Evolutionary conservation across 2,329 filamentous ascomycete species (phyloP).

Genomic region (Fusarium sulawesiense): DNA sequence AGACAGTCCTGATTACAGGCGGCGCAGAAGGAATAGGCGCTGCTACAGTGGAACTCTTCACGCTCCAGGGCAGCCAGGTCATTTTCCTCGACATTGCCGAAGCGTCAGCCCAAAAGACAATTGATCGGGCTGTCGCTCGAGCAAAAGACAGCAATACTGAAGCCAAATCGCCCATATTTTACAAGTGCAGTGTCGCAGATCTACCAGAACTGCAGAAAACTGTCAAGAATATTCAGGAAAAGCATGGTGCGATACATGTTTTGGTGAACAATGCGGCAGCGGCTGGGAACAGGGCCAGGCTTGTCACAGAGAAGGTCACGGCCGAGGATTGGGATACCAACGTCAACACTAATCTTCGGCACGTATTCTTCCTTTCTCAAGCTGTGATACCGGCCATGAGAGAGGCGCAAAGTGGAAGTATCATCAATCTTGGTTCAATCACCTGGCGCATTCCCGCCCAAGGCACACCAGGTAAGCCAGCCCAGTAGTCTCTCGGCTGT

Average conservation of each 20-base stretch:
- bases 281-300: conserved; percentile 39
- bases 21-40: conserved; percentile 61
- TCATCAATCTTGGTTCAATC: conserved; percentile 66
- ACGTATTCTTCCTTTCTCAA: conserved; percentile 75
- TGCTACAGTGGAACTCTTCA: conserved; percentile 57
- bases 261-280: conserved; percentile 84
- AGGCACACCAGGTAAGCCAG: conserved; percentile 49
- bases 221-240: conserved; percentile 48
- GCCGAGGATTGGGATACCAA: conserved; percentile 56
- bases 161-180: conserved; percentile 50
- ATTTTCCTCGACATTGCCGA: conserved; percentile 57
- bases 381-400: conserved; percentile 73
- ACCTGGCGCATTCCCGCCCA: conserved; percentile 58
- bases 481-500: rapidly evolving
- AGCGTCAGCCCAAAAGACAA: conserved; percentile 43
- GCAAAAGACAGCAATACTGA: conserved; percentile 19
- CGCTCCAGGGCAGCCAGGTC: conserved; percentile 57
- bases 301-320: conserved; percentile 52
- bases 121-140: conserved; percentile 39
- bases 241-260: conserved; percentile 70
- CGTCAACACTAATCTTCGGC: conserved; percentile 58
- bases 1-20: conserved; percentile 58
- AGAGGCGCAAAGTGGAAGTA: conserved; percentile 56
- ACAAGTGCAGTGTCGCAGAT: conserved; percentile 57
- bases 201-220: conserved; percentile 49